Base-by-base conservation (phyloP, 2,329 filamentous ascomycete species). In the Thelonectria rubi region DNA sequence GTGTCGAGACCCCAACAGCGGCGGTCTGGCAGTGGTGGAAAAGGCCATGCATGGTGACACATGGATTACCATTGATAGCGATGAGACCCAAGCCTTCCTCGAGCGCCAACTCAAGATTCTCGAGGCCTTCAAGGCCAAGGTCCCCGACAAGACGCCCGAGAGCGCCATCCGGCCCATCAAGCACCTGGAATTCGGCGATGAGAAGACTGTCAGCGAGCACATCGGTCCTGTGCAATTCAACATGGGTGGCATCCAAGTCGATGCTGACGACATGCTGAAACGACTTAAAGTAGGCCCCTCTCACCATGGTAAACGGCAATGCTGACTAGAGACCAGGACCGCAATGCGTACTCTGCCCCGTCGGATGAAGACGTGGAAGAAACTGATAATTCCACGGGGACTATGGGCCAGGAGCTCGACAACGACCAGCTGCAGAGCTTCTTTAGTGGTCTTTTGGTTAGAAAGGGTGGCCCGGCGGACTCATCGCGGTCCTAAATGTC, bases 201-300 rank as follows among this genome's bases (percentile, higher is more conserved):
- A 80, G 65, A 83, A 80, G 64, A 81, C 78, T 65, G 81, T 86
- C 56, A 89, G 88, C 69, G 91, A 94, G 72, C 93, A 97, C 71
- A 97, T 97, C 72, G 94, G 94, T 0, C 93, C 94, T 0, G 93
- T 97, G 66, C 93, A 97, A 74, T 97, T 98, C 80, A 99, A 99
- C 75, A 95, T 99, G 85, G 95, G 95, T 43, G 95, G 95, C 55
- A 97, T 99, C 65, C 93, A 97, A 74, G 92, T 97, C 30, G 93
- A 97, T 77, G 93, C 93, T 9, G 94, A 97, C 73, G 93, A 97
- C 72, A 95, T 96, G 91, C 80, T 97, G 60, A 91, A 93, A 76
- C 87, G 91, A 70, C 82, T 97, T 63, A 94, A 93, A 86, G 92
- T 94, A 79, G 72, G 14, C 2, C 15, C n/a, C 14, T 5, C 26